These are phyloP conservation scores for Tylopilus vinaceipallidus DNA, from an alignment of 768 basidiomycete genomes.

Conservation along the genomic window DNA sequence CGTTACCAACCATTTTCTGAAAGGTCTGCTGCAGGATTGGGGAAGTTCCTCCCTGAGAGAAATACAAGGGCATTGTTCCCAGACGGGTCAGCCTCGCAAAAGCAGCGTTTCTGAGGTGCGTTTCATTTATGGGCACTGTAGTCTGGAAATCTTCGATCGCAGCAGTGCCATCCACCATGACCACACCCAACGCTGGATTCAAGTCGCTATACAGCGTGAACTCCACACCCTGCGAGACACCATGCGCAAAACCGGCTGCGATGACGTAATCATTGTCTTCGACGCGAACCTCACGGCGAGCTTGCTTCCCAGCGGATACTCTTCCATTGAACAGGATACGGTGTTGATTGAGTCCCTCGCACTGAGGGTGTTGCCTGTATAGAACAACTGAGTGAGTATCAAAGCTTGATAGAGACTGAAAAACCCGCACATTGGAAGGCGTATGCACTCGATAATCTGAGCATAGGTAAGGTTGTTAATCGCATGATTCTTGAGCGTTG, in stretches of 20 bases:
- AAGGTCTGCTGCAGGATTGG: too few species aligned
- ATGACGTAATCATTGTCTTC: conserved; percentile 12
- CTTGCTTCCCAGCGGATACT: conserved; percentile 7
- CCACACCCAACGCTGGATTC: not conserved
- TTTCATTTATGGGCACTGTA: not conserved
- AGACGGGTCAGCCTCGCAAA: conserved; percentile 4
- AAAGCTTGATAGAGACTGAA: too few species aligned
- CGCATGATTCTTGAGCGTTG: conserved; percentile 2
- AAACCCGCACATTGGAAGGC: conserved; percentile 7
- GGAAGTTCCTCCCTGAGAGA: not conserved
- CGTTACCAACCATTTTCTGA: not conserved
- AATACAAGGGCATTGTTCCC: not conserved
- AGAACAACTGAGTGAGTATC: not conserved
- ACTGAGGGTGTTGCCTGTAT: conserved; percentile 29
- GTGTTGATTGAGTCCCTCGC: conserved; percentile 23
- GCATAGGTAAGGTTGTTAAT: conserved; percentile 24
- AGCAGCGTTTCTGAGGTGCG: not conserved
- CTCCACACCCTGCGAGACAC: conserved; percentile 15
- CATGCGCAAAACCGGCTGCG: conserved; percentile 26
- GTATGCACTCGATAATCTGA: conserved; percentile 21
- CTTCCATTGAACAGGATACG: conserved; percentile 27
- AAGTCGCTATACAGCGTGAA: conserved; percentile 19
- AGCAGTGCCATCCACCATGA: conserved; percentile 8
- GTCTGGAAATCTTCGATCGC: conserved; percentile 16
- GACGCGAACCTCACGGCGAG: conserved; percentile 1